Percentiles rank a stretch among this genome's conserved stretches.
These are phyloP conservation scores for Acer yangbiense DNA, from an alignment of 345 rosid species.

Conservation along the genomic window DNA sequence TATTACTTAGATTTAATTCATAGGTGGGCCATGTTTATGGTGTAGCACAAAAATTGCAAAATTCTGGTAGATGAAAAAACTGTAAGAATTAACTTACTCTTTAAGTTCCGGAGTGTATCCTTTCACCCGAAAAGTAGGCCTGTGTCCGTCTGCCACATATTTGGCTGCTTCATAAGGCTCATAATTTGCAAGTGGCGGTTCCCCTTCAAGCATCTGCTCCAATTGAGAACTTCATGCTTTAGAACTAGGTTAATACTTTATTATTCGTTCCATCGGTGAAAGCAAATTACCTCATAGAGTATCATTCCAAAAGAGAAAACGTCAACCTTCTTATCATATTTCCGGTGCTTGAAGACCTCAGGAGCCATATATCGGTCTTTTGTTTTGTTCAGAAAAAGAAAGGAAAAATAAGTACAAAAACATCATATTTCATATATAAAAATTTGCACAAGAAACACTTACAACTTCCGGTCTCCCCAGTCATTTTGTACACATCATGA, in stretches of 20 bases:
- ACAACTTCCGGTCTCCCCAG: constrained; percentile 99
- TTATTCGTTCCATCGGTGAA: constrained; percentile 11
- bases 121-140: constrained; percentile 80
- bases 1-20: constrained; percentile 10
- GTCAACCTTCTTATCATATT: constrained; percentile 97
- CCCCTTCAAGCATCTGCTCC: constrained; percentile 95
- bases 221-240: constrained; percentile 21
- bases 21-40: background rate
- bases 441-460: constrained; percentile 41
- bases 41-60: background rate
- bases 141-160: constrained; percentile 85
- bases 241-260: constrained; percentile 24
- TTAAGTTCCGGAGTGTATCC: constrained; percentile 69
- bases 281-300: constrained; percentile 73
- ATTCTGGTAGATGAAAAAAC: background rate
- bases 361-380: constrained; percentile 99
- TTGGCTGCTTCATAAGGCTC: constrained; percentile 99
- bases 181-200: constrained; percentile 73
- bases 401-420: constrained; percentile 28
- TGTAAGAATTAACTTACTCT: constrained; percentile 64
- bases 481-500: constrained; percentile 98
- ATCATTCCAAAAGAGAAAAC: constrained; percentile 99
- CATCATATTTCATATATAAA: constrained; percentile 6
- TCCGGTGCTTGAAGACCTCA: constrained; percentile 95
- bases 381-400: constrained; percentile 26